phyloP scores from a whole-genome alignment of 768 basidiomycete species.

The Suillus placidus region DNA sequence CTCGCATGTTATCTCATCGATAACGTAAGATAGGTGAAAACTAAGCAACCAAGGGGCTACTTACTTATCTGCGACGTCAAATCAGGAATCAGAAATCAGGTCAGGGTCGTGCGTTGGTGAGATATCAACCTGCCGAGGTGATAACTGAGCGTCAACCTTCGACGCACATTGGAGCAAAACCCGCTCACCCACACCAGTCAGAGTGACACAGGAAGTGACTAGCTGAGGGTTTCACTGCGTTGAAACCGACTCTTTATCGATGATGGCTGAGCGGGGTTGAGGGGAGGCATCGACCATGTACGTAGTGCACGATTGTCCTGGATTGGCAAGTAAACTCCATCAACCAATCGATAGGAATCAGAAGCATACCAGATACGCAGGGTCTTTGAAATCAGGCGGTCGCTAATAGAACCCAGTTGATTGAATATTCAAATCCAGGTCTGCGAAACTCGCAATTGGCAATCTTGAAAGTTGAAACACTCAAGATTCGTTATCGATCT shows the following conservation, averaged over 20 bases:
- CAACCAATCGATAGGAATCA: not conserved
- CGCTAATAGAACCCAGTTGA: not conserved
- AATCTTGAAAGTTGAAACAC: not conserved
- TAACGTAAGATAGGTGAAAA: constrained; percentile 22
- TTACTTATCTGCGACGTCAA: not conserved
- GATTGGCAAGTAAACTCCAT: not conserved
- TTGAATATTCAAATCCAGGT: not conserved
- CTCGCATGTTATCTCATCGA: constrained; percentile 16
- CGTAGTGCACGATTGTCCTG: not conserved
- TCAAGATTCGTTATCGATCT: not conserved
- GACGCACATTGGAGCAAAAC: not conserved
- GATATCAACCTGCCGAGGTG: not conserved
- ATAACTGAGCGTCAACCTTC: not conserved
- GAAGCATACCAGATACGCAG: not conserved
- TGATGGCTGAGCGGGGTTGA: not conserved
- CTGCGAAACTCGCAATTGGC: not conserved
- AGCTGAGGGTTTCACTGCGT: not conserved
- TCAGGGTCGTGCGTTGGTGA: not conserved
- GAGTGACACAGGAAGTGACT: not conserved
- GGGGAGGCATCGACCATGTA: not conserved
- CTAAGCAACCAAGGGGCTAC: not conserved
- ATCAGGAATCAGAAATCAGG: not conserved
- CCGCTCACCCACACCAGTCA: not conserved
- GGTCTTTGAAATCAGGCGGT: not conserved
- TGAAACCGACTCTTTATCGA: not conserved